These are phyloP conservation scores for Fraxinus sp. DNA, from an alignment of 305 asterid genomes.

Conservation along the genomic window DNA sequence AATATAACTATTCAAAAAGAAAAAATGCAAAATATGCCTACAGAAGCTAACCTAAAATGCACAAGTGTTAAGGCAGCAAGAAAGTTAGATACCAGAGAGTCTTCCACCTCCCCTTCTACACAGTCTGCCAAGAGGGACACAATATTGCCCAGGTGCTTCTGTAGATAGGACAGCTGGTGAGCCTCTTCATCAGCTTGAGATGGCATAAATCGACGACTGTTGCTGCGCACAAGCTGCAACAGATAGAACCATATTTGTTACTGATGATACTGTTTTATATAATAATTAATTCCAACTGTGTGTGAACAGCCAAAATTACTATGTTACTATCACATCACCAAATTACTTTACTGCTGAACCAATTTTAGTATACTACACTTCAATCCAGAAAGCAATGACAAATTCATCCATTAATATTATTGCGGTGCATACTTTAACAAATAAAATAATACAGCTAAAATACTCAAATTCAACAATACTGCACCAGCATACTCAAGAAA, in stretches of 20 bases:
- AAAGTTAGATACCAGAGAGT: constrained; percentile 59
- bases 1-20: not conserved
- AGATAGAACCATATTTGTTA: constrained; percentile 10
- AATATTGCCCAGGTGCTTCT: constrained; percentile 83
- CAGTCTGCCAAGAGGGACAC: constrained; percentile 83
- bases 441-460: not conserved
- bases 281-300: not conserved
- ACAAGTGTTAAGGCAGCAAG: not conserved
- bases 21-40: constrained; percentile 10
- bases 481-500: not conserved
- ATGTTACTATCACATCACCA: not conserved
- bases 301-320: constrained; percentile 1
- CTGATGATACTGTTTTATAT: constrained; percentile 3
- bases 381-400: not conserved
- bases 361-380: not conserved
- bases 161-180: constrained; percentile 93
- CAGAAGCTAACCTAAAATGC: not conserved
- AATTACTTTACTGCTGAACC: not conserved
- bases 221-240: constrained; percentile 92
- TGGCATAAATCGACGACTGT: constrained; percentile 88
- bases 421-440: not conserved
- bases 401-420: not conserved
- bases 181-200: constrained; percentile 98
- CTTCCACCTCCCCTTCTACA: constrained; percentile 75
- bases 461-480: not conserved